Evolutionary conservation across 2,329 filamentous ascomycete genomes (phyloP), one percentile per base, ranked within the genome.

Genomic region (Epichloe typhina): DNA sequence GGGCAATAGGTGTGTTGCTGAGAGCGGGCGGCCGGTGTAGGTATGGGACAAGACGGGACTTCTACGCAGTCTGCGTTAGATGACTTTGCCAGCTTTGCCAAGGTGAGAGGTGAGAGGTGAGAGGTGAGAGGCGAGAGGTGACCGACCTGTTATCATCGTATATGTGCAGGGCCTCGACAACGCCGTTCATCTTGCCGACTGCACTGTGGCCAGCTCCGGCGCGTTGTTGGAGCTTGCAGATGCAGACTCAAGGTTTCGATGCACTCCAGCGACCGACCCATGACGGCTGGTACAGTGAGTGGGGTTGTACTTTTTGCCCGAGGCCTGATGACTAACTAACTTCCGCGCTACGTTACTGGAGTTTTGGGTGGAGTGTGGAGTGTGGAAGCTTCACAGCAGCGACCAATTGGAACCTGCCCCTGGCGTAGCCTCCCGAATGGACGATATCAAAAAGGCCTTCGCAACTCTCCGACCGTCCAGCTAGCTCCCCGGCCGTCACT

Each of bases 121-220:
- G 4, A 13, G 33, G 23, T 26, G 23, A 26, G 23, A 38, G n/a
- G 37, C 3, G 13, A 8, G 19, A 35, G 5, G 43, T 31, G 19
- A 48, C 77, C 63, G 72, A 95, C 90, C 90, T 88, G 71, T 90
- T 82, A 74, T 96, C 90, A 79, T 97, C 90, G 69, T 86, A 96
- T 66, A 98, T 89, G 74, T 97, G 91, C 63, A 98, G 76, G 65
- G 91, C 93, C 75, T 97, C 91, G 64, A 98, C 86, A 64, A 86
- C 82, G 72, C 88, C 82, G 72, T 79, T 87, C 86, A 90, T 91
- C 66, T 69, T 82, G 66, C 63, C 55, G 54, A 56, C 58, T 51
- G 47, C 48, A 31, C 44, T 12, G 42, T 43, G 46, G 26, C 17
- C 42, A 44, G 50, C 40, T 38, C 15, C 19, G 46, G 35, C 15